Conservation (phyloP, 2,329 filamentous ascomycete species). For the Geosmithia flava region DNA sequence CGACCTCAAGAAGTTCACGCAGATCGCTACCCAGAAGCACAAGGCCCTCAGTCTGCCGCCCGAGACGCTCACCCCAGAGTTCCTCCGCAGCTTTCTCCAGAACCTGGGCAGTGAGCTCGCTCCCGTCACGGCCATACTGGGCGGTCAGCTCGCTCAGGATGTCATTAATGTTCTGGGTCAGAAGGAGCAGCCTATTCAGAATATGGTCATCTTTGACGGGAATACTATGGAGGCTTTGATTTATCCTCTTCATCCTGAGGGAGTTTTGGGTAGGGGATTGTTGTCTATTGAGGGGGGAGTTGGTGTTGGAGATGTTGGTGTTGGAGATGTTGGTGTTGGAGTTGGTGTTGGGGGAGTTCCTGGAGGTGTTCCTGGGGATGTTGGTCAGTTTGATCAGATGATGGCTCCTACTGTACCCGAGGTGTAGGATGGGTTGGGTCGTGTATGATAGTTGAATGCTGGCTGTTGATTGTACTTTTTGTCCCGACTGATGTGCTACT, state of each 20-base stretch:
- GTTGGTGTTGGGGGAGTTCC: slow-evolving; percentile 3
- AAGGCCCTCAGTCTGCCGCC: slow-evolving; percentile 57
- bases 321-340: not conserved
- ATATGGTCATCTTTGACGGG: slow-evolving; percentile 85
- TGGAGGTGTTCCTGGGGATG: no score
- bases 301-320: slow-evolving; percentile 10
- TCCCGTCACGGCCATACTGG: slow-evolving; percentile 79
- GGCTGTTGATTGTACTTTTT: no score
- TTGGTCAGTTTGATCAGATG: no score
- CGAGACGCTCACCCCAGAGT: slow-evolving; percentile 55
- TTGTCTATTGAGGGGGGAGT: slow-evolving; percentile 13
- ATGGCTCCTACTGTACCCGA: no score
- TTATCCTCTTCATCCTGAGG: slow-evolving; percentile 69
- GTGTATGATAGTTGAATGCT: no score
- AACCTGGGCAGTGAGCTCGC: slow-evolving; percentile 76
- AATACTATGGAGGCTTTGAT: slow-evolving; percentile 65
- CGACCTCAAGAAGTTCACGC: slow-evolving; percentile 67
- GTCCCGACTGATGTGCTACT: no score
- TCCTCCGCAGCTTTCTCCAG: slow-evolving; percentile 74
- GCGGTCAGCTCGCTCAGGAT: slow-evolving; percentile 85
- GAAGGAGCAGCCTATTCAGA: slow-evolving; percentile 90
- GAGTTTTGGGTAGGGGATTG: slow-evolving; percentile 35
- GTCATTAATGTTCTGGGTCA: slow-evolving; percentile 92
- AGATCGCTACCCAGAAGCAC: slow-evolving; percentile 66
- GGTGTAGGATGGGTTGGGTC: no score